A percentile compares a stretch with the other conserved stretches of the same genome.
Evolutionary conservation across 495 filamentous ascomycete species (phyloP).

Genomic region (Lophium mytilinum): DNA sequence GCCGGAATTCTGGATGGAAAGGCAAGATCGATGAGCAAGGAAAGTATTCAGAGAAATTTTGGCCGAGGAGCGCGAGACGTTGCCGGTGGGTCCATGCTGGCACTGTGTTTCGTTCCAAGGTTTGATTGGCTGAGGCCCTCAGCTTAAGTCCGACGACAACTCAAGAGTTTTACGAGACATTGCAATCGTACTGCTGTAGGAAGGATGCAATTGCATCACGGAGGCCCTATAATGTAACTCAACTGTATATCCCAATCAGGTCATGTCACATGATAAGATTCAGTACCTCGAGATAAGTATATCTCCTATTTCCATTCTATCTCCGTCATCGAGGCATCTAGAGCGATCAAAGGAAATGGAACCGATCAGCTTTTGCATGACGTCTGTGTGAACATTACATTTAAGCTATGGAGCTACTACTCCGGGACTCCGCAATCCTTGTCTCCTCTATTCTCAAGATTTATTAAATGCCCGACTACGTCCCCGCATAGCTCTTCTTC

Average conservation of each 20-base stretch:
- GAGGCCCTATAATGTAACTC: too few relatives aligned
- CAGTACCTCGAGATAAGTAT: too few relatives aligned
- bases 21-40: background rate
- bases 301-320: too few relatives aligned
- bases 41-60: background rate
- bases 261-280: too few relatives aligned
- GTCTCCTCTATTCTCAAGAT: background rate
- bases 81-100: background rate
- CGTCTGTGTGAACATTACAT: background rate
- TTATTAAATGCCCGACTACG: background rate
- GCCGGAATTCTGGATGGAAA: background rate
- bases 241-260: too few relatives aligned
- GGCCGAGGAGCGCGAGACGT: background rate
- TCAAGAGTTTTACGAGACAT: too few relatives aligned
- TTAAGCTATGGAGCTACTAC: background rate
- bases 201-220: too few relatives aligned
- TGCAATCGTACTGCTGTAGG: too few relatives aligned
- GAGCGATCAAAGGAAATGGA: too few relatives aligned
- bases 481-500: background rate
- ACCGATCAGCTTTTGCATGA: too few relatives aligned
- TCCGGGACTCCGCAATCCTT: background rate
- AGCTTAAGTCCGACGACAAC: too few relatives aligned
- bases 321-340: too few relatives aligned
- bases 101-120: background rate
- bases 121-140: background rate